Evolutionary conservation across 2,329 filamentous ascomycete genomes (phyloP).

Genomic region (Lasiodiplodia theobromae): DNA sequence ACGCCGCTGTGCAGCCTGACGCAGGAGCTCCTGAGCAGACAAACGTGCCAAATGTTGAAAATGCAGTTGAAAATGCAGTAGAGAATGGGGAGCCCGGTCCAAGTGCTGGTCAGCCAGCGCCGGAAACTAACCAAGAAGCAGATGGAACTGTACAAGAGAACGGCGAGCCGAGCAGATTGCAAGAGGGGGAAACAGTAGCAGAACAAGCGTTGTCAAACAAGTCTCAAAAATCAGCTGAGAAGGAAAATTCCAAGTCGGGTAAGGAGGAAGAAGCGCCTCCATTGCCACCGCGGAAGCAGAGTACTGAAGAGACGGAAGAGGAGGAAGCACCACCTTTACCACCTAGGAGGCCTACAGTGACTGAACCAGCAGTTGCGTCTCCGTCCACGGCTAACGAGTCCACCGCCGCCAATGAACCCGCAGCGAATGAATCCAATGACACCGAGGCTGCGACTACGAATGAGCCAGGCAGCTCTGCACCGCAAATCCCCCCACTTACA

Average conservation of each 20-base stretch:
- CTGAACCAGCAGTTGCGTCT: neutral
- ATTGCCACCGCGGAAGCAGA: neutral
- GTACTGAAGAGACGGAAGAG: neutral
- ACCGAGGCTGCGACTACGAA: neutral
- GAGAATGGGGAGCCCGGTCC: neutral
- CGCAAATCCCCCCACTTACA: too few species aligned
- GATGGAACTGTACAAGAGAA: neutral
- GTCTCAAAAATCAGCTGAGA: neutral
- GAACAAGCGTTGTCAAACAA: neutral
- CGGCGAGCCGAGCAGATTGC: neutral
- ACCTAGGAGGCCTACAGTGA: neutral
- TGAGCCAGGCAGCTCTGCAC: neutral
- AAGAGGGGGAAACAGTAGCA: neutral
- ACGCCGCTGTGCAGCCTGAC: neutral
- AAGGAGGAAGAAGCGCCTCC: neutral
- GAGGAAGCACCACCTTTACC: constrained; percentile 1
- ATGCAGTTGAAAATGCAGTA: neutral
- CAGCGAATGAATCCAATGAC: neutral
- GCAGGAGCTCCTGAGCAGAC: neutral
- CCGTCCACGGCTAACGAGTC: neutral
- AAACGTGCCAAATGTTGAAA: neutral
- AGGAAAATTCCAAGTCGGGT: neutral
- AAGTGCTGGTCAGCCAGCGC: neutral
- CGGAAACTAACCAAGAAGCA: neutral
- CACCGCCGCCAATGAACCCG: neutral